A percentile compares a stretch with the other conserved stretches of the same genome.
These are phyloP conservation scores for Leptographium lundbergii DNA, from an alignment of 2,329 filamentous ascomycete species.

Conservation along the genomic window DNA sequence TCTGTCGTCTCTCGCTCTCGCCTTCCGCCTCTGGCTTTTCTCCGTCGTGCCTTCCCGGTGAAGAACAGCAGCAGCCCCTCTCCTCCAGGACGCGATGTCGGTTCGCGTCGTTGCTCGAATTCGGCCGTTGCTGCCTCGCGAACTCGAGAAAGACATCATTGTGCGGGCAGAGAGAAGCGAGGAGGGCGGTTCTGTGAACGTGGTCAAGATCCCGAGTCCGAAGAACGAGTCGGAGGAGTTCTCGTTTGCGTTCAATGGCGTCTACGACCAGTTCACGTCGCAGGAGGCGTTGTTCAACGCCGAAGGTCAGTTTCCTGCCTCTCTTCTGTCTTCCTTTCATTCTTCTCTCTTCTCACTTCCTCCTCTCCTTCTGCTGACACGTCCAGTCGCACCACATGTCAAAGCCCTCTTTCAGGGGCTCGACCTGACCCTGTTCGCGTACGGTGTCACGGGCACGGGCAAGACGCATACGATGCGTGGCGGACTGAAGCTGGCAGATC, in stretches of 20 bases:
- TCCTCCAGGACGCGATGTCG: conserved; percentile 29
- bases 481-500: conserved; percentile 71
- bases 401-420: conserved; percentile 86
- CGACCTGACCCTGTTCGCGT: conserved; percentile 83
- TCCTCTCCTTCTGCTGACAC: background rate
- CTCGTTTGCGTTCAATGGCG: conserved; percentile 87
- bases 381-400: conserved; percentile 68
- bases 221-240: conserved; percentile 88
- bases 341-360: background rate
- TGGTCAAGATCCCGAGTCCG: conserved; percentile 84
- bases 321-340: background rate
- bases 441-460: conserved; percentile 84
- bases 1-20: background rate
- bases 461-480: conserved; percentile 97
- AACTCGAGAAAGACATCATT: conserved; percentile 79
- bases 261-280: conserved; percentile 68
- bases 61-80: background rate
- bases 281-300: conserved; percentile 83
- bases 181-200: conserved; percentile 45
- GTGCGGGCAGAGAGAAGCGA: conserved; percentile 55
- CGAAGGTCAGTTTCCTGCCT: conserved; percentile 40
- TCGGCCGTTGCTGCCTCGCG: conserved; percentile 73
- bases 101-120: conserved; percentile 86
- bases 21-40: background rate
- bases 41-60: background rate